These are phyloP conservation scores for Ceratocystis colombiana DNA, from an alignment of 2,329 filamentous ascomycete genomes.

Conservation along the genomic window DNA sequence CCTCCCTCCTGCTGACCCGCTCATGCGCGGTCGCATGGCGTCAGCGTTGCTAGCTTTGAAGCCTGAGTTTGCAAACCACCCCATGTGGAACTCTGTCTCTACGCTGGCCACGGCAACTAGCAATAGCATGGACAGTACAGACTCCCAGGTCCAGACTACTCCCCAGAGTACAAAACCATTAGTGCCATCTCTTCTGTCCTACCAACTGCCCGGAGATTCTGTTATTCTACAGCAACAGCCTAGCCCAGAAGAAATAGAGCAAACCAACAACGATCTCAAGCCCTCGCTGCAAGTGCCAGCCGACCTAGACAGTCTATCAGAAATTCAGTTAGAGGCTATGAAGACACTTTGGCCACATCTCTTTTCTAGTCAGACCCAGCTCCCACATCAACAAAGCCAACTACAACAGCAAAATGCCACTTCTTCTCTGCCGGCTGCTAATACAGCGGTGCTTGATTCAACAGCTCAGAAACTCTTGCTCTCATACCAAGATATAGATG, in stretches of 20 bases:
- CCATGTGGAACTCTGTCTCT: slow-evolving; percentile 13
- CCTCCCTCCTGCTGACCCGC: slow-evolving; percentile 16
- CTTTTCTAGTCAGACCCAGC: not conserved
- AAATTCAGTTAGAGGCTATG: slow-evolving; percentile 4
- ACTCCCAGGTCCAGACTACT: not conserved
- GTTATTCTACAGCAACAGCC: not conserved
- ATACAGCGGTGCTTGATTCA: not conserved
- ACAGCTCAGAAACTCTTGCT: not conserved
- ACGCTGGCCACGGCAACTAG: not conserved
- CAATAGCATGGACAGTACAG: not conserved
- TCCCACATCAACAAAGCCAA: not conserved
- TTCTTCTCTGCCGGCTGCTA: not conserved
- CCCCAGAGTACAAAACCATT: not conserved
- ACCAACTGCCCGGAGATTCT: not conserved
- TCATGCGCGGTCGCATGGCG: slow-evolving; percentile 13
- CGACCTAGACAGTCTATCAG: not conserved
- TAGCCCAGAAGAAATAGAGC: not conserved
- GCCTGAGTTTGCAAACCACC: slow-evolving; percentile 17
- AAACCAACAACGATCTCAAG: not conserved
- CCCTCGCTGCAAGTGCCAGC: not conserved
- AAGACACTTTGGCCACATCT: slow-evolving; percentile 12
- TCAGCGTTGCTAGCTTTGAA: slow-evolving; percentile 16
- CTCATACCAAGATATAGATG: slow-evolving; percentile 4
- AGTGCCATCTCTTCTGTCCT: not conserved
- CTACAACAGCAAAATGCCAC: not conserved